A percentile compares a stretch with the other conserved stretches of the same genome.
Conservation (phyloP, 192 early-diverging fungal species). For the Backusella psychrophila region DNA sequence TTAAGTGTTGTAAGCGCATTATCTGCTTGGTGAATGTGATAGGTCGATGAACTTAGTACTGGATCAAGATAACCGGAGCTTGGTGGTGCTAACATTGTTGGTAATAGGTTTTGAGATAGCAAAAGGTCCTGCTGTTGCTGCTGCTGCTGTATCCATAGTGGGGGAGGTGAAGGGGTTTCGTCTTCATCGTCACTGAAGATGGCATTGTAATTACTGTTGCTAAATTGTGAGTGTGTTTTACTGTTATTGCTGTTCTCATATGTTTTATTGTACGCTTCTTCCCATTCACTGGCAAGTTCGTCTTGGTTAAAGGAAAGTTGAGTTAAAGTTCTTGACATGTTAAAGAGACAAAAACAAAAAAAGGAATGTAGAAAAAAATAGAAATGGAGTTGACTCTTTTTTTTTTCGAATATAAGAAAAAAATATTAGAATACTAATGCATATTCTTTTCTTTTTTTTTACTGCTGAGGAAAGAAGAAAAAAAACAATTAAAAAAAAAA, state of each 20-base stretch:
- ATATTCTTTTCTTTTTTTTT: background rate
- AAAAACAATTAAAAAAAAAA: background rate
- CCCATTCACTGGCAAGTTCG: slow-evolving; percentile 10
- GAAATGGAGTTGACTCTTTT: background rate
- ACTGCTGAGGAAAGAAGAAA: background rate
- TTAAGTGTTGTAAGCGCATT: slow-evolving; percentile 47
- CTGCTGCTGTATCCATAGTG: background rate
- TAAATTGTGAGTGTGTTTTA: background rate
- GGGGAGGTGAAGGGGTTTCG: background rate
- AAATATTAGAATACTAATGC: background rate
- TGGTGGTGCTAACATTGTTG: background rate
- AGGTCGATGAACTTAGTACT: slow-evolving; percentile 25
- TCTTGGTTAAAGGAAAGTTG: slow-evolving; percentile 12
- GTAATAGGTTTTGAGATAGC: background rate
- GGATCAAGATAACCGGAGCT: slow-evolving; percentile 21
- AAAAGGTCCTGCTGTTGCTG: slow-evolving; percentile 1
- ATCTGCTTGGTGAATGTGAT: slow-evolving; percentile 52
- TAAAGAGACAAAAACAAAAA: background rate
- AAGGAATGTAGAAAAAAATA: background rate
- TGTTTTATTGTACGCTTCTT: background rate
- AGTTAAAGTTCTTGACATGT: slow-evolving; percentile 3
- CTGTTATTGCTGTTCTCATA: background rate
- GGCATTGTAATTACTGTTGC: slow-evolving; percentile 1
- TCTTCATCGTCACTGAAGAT: slow-evolving; percentile 38
- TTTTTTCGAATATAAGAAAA: background rate